Evolutionary conservation across 2,329 filamentous ascomycete species (phyloP).

Genomic region (Colletotrichum sp.): DNA sequence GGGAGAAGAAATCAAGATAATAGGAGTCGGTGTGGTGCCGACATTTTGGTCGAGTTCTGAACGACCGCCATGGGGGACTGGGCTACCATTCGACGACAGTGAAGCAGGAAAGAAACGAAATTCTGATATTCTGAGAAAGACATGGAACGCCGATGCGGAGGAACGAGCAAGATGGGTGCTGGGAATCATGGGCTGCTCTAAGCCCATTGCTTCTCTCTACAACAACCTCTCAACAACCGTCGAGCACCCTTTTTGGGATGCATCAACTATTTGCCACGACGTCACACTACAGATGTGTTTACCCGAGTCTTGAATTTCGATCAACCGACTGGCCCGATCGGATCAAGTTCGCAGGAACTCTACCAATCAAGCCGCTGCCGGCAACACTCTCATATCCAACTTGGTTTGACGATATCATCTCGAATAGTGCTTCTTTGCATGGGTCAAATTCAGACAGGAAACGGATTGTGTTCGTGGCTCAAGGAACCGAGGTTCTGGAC

Average conservation of each 20-base stretch:
- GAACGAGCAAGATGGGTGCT: neutral
- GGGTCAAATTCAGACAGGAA: conserved; percentile 24
- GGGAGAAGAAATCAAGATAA: neutral
- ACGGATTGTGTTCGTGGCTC: conserved; percentile 48
- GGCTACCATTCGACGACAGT: neutral
- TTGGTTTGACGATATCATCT: conserved; percentile 50
- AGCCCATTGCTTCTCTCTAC: neutral
- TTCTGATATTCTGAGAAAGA: neutral
- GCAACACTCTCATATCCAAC: conserved; percentile 34
- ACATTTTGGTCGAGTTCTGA: conserved; percentile 1
- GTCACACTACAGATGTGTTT: conserved; percentile 35
- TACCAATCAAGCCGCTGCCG: conserved; percentile 36
- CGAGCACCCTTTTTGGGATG: conserved; percentile 7
- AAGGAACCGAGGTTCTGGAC: conserved; percentile 48
- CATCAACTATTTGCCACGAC: conserved; percentile 27
- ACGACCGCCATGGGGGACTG: neutral
- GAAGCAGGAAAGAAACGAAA: neutral
- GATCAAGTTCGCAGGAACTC: conserved; percentile 47
- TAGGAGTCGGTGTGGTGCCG: neutral
- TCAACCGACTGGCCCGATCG: conserved; percentile 36
- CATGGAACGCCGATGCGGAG: neutral
- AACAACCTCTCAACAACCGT: neutral
- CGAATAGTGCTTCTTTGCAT: neutral
- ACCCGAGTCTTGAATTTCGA: conserved; percentile 41
- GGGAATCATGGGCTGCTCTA: neutral